These are phyloP conservation scores for Stephania japonica DNA, from an alignment of 164 flowering plant species.

Conservation along the genomic window DNA sequence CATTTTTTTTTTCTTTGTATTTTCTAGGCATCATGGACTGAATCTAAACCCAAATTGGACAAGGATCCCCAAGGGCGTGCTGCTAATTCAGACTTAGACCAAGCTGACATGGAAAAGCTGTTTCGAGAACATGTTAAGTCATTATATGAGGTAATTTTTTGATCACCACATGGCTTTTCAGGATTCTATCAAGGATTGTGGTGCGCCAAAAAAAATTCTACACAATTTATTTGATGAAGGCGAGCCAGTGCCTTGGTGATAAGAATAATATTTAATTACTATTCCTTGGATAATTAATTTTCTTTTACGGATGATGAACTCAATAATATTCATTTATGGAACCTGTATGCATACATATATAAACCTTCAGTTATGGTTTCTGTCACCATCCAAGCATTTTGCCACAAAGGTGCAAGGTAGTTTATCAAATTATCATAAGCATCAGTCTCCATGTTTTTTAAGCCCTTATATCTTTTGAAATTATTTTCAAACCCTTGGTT, in stretches of 20 bases:
- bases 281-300: no score
- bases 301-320: no score
- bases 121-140: slow-evolving; percentile 84
- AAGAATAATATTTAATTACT: no score
- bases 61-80: slow-evolving; percentile 97
- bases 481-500: no score
- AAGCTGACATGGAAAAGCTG: slow-evolving; percentile 80
- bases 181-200: not conserved
- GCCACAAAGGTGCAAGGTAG: no score
- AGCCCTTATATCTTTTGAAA: not conserved
- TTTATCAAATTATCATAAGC: not conserved
- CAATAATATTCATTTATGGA: no score
- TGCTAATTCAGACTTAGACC: slow-evolving; percentile 61
- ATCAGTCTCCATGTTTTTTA: not conserved
- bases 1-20: not conserved
- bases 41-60: slow-evolving; percentile 73
- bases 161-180: not conserved
- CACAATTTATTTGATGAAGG: no score
- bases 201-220: no score
- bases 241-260: no score
- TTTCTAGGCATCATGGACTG: slow-evolving; percentile 91
- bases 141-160: slow-evolving; percentile 60
- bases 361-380: no score
- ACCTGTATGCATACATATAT: no score
- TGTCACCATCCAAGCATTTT: no score